Conservation (phyloP, 306 rosid genomes). For the Vicia villosa region DNA sequence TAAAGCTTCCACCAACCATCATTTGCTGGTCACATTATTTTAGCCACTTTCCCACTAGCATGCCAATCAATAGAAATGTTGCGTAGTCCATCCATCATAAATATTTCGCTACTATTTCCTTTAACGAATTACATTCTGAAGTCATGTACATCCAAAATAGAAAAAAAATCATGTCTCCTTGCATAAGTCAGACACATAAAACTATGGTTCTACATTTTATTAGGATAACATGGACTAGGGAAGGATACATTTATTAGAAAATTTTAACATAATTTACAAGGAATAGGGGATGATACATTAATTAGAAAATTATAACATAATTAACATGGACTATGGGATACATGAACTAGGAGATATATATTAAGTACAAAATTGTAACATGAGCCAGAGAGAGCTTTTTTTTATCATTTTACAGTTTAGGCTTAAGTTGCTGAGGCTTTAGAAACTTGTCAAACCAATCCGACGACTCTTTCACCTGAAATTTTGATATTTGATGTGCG, state of each 20-base stretch:
- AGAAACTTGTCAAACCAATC: constrained; percentile 79
- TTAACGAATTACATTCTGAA: no score
- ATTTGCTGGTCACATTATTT: no score
- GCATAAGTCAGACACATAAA: background rate
- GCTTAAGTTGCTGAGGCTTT: constrained; percentile 30
- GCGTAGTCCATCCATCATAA: no score
- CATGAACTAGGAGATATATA: background rate
- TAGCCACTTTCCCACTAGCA: background rate
- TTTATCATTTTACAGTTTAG: constrained; percentile 4
- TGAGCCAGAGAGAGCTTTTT: background rate
- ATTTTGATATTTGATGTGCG: constrained; percentile 56
- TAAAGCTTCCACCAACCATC: no score
- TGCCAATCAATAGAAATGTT: background rate
- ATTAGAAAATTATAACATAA: background rate
- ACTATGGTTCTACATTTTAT: constrained; percentile 7
- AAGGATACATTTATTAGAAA: background rate
- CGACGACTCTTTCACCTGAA: constrained; percentile 66
- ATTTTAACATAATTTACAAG: no score
- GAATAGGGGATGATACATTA: background rate
- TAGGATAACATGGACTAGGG: background rate
- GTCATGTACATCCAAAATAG: background rate
- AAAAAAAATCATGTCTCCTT: background rate
- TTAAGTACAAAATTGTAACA: constrained; percentile 1
- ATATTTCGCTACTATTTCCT: no score
- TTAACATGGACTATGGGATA: no score